Percentiles rank a stretch among this genome's conserved stretches.
These are phyloP conservation scores for Rhynchosporium graminicola DNA, from an alignment of 2,329 filamentous ascomycete species.

Conservation along the genomic window DNA sequence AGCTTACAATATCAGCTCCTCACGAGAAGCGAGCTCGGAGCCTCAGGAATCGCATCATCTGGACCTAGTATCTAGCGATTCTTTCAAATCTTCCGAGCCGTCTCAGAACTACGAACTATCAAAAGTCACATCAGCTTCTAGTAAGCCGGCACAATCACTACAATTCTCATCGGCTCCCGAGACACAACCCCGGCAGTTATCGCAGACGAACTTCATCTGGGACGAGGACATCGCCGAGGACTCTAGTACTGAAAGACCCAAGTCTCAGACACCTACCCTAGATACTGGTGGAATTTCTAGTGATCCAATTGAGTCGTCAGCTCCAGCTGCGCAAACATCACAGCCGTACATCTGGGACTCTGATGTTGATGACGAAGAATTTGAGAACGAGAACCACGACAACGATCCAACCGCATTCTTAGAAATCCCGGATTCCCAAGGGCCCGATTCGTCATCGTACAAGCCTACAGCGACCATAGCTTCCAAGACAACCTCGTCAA, in stretches of 20 bases:
- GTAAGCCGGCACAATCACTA: slow-evolving; percentile 8
- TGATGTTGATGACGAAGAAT: not conserved
- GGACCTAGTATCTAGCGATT: not conserved
- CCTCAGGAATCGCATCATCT: not conserved
- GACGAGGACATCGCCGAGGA: slow-evolving; percentile 27
- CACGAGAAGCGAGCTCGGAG: not conserved
- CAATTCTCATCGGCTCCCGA: slow-evolving; percentile 12
- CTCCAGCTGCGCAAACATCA: not conserved
- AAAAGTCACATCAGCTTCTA: not conserved
- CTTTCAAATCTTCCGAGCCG: no score
- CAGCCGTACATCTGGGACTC: slow-evolving; percentile 5
- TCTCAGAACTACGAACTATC: no score
- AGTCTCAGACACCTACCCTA: not conserved
- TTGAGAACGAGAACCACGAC: not conserved
- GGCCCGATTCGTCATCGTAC: slow-evolving; percentile 24
- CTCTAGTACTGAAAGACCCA: no score
- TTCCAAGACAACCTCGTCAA: slow-evolving; percentile 11
- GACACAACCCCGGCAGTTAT: not conserved
- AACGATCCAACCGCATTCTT: not conserved
- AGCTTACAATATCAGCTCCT: not conserved
- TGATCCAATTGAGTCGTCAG: not conserved
- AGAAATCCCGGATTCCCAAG: slow-evolving; percentile 31
- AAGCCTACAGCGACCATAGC: slow-evolving; percentile 18
- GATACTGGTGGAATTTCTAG: not conserved
- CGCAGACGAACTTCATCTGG: slow-evolving; percentile 25